These are phyloP conservation scores for Cordia subcordata DNA, from an alignment of 257 asterid species.

Conservation along the genomic window DNA sequence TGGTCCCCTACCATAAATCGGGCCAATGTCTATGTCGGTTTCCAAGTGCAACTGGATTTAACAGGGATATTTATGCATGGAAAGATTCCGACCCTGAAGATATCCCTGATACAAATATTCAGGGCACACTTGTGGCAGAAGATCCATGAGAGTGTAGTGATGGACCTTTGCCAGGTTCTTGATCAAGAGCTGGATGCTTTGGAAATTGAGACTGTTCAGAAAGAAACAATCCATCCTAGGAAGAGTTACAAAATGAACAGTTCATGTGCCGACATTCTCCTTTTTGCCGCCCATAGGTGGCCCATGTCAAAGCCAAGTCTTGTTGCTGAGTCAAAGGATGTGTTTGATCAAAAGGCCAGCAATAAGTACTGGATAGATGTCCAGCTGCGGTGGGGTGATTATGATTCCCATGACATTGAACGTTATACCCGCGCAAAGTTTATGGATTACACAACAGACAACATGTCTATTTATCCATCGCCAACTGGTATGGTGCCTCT, in stretches of 20 bases:
- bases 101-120: slow-evolving; percentile 95
- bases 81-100: slow-evolving; percentile 94
- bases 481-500: slow-evolving; percentile 66
- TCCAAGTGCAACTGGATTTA: slow-evolving; percentile 98
- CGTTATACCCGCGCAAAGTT: slow-evolving; percentile 94
- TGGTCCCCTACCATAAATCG: slow-evolving; percentile 99
- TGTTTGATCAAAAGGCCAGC: slow-evolving; percentile 97
- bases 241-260: slow-evolving; percentile 99
- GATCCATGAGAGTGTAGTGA: slow-evolving; percentile 97
- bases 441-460: slow-evolving; percentile 98
- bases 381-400: slow-evolving; percentile 99
- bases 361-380: slow-evolving; percentile 98
- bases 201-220: slow-evolving; percentile 98
- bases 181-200: slow-evolving; percentile 97
- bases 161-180: slow-evolving; percentile 99
- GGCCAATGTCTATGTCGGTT: slow-evolving; percentile 97
- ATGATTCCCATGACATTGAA: slow-evolving; percentile 96
- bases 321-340: slow-evolving; percentile 97
- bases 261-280: slow-evolving; percentile 93
- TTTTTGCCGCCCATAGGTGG: slow-evolving; percentile 99
- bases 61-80: slow-evolving; percentile 99
- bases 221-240: slow-evolving; percentile 96
- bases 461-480: slow-evolving; percentile 98
- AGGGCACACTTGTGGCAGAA: slow-evolving; percentile 99
- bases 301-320: slow-evolving; percentile 99